phyloP scores from a whole-genome alignment of 768 basidiomycete genomes.

The Lentinula sp. region DNA sequence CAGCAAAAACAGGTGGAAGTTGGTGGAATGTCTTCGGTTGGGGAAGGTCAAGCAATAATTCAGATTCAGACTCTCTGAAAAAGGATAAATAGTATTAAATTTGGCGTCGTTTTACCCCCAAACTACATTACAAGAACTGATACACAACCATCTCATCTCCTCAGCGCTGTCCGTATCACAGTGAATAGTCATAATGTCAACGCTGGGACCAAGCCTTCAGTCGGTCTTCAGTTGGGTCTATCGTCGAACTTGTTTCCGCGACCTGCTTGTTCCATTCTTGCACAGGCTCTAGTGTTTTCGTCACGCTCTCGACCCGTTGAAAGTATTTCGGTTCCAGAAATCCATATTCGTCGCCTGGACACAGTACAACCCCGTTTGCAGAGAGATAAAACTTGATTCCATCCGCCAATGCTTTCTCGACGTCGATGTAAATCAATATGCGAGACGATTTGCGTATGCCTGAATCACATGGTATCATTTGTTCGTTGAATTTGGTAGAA shows the following conservation, averaged over 20 bases:
- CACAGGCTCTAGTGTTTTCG: slow-evolving; percentile 2
- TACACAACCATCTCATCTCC: background rate
- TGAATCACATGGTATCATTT: background rate
- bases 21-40: background rate
- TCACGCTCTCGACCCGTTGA: slow-evolving; percentile 36
- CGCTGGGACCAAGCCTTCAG: background rate
- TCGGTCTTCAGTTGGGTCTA: background rate
- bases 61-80: background rate
- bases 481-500: background rate
- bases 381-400: slow-evolving; percentile 57
- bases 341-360: slow-evolving; percentile 54
- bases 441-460: slow-evolving; percentile 49
- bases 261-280: slow-evolving; percentile 1
- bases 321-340: slow-evolving; percentile 49
- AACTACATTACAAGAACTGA: background rate
- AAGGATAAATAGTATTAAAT: background rate
- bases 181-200: background rate
- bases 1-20: background rate
- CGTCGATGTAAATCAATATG: slow-evolving; percentile 61
- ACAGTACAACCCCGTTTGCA: slow-evolving; percentile 64
- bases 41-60: background rate
- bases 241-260: background rate
- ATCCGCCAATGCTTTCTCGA: slow-evolving; percentile 42
- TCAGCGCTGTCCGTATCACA: too few species aligned
- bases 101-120: background rate